A percentile compares a stretch with the other conserved stretches of the same genome.
phyloP scores from a whole-genome alignment of 192 early-diverging fungal genomes.

The Chytriomyces confervae region DNA sequence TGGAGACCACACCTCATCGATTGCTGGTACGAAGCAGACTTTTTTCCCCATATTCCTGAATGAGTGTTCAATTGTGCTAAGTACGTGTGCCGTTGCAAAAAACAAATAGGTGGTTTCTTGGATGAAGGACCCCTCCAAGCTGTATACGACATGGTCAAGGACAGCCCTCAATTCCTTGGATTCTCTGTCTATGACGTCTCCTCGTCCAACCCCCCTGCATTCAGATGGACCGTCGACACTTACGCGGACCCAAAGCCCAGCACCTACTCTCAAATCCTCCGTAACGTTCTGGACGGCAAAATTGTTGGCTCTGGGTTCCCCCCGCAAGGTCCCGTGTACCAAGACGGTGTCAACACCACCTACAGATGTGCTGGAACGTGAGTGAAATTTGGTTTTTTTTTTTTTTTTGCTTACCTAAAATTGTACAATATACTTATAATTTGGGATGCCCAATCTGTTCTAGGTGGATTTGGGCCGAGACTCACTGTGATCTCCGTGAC shows the following conservation, averaged over 20 bases:
- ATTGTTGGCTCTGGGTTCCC: conserved; percentile 20
- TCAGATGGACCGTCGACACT: not conserved
- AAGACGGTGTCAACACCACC: not conserved
- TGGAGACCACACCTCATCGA: conserved; percentile 21
- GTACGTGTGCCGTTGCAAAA: too few species aligned
- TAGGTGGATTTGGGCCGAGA: conserved; percentile 11
- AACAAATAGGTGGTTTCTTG: conserved; percentile 5
- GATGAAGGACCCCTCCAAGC: conserved; percentile 25
- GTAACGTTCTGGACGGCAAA: conserved; percentile 12
- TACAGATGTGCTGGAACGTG: conserved; percentile 25
- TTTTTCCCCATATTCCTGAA: too few species aligned
- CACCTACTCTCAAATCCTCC: conserved; percentile 5
- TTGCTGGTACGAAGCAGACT: conserved; percentile 4
- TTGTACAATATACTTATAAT: too few species aligned
- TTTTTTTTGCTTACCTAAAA: too few species aligned
- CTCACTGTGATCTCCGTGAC: conserved; percentile 7
- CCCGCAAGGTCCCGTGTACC: conserved; percentile 9
- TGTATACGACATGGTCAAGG: conserved; percentile 29
- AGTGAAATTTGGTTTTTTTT: too few species aligned
- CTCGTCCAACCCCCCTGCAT: conserved; percentile 17
- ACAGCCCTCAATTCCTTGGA: conserved; percentile 15
- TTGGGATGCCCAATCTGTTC: too few species aligned
- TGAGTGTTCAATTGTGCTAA: too few species aligned
- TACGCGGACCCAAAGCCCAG: conserved; percentile 8
- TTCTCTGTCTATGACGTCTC: conserved; percentile 33